Evolutionary conservation across 306 rosid genomes (phyloP).

Genomic region (Neltuma alba): DNA sequence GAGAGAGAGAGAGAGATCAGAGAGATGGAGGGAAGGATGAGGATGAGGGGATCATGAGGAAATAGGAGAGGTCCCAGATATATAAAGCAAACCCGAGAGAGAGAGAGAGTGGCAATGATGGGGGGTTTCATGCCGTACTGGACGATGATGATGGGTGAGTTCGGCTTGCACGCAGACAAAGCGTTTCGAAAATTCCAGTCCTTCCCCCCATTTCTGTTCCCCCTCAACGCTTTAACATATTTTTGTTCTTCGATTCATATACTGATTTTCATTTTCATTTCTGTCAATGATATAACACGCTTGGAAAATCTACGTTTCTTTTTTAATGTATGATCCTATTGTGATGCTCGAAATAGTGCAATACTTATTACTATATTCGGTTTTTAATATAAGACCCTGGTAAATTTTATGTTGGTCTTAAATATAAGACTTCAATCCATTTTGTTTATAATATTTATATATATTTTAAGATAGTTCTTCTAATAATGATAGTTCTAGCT

Average conservation of each 20-base stretch:
- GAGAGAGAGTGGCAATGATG: conserved; percentile 26
- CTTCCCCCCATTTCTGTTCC: neutral
- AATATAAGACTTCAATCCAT: too few species aligned
- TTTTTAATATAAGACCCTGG: too few species aligned
- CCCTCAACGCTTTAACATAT: too few species aligned
- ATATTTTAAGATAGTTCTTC: too few species aligned
- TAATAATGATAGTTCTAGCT: too few species aligned
- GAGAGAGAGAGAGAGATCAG: too few species aligned
- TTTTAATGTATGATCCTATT: neutral
- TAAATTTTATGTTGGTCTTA: too few species aligned
- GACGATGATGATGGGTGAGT: conserved; percentile 34
- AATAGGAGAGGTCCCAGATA: conserved; percentile 17
- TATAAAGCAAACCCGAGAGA: conserved; percentile 44
- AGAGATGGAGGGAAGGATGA: neutral
- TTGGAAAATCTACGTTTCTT: neutral
- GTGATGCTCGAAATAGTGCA: neutral
- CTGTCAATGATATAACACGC: too few species aligned
- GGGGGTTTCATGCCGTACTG: conserved; percentile 38
- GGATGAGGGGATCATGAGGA: neutral
- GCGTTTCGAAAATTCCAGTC: conserved; percentile 38
- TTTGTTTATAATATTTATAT: too few species aligned
- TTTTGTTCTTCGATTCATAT: too few species aligned
- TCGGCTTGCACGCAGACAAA: conserved; percentile 63
- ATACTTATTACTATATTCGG: too few species aligned
- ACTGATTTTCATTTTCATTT: too few species aligned